These are phyloP conservation scores for Aspergillus ochraceus DNA, from an alignment of 2,329 filamentous ascomycete species.

Conservation along the genomic window DNA sequence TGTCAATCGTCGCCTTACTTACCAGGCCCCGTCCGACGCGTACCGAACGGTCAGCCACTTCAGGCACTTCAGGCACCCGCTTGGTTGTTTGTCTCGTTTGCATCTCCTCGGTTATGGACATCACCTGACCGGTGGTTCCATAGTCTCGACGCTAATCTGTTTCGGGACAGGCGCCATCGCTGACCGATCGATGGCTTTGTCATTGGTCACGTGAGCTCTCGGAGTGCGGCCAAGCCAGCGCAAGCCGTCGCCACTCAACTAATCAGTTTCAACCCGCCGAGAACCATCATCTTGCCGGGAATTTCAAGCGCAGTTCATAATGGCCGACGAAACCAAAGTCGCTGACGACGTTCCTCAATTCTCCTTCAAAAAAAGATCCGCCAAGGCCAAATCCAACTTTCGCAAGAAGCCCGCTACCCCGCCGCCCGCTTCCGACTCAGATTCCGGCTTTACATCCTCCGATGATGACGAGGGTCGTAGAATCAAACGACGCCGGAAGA, in stretches of 20 bases:
- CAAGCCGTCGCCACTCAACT: too few species aligned
- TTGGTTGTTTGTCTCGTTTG: not conserved
- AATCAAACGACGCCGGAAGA: constrained; percentile 77
- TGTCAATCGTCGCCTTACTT: not conserved
- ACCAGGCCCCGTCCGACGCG: not conserved
- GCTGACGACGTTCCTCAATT: constrained; percentile 32
- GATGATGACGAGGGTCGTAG: constrained; percentile 75
- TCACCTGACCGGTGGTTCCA: not conserved
- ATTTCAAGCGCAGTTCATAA: constrained; percentile 6
- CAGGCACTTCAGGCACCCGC: too few species aligned
- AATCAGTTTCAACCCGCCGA: not conserved
- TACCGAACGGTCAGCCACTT: not conserved
- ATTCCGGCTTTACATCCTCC: constrained; percentile 68
- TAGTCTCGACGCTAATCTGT: too few species aligned
- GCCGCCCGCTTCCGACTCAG: constrained; percentile 60
- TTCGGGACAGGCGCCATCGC: too few species aligned
- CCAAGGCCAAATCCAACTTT: constrained; percentile 73
- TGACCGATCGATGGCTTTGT: not conserved
- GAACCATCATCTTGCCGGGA: not conserved
- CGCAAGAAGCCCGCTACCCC: constrained; percentile 81
- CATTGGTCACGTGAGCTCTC: not conserved
- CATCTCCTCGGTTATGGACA: not conserved
- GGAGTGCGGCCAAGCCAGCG: too few species aligned
- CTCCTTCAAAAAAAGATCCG: constrained; percentile 79
- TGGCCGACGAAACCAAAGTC: constrained; percentile 31